phyloP scores from a whole-genome alignment of 805 yeast species.

The Candida pseudoglaebosa region DNA sequence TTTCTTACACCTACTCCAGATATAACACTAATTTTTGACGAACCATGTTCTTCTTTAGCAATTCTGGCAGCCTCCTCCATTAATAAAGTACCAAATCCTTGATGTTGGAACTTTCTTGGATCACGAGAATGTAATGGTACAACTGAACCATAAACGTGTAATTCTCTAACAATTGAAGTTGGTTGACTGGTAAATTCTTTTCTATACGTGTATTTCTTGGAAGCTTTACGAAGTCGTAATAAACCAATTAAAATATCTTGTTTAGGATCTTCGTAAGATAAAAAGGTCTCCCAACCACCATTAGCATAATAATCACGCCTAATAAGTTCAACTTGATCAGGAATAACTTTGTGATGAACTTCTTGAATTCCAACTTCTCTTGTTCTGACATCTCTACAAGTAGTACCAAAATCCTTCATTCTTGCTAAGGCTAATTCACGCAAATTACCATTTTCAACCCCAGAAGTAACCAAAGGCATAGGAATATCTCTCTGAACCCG shows the following conservation, averaged over 20 bases:
- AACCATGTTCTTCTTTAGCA: slow-evolving; percentile 92
- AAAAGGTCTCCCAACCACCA: slow-evolving; percentile 98
- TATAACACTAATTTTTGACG: slow-evolving; percentile 86
- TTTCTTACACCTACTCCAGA: slow-evolving; percentile 98
- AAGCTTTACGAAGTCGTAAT: slow-evolving; percentile 80
- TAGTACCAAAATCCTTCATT: slow-evolving; percentile 96
- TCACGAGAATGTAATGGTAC: slow-evolving; percentile 95
- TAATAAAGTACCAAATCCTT: slow-evolving; percentile 93
- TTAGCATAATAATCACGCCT: slow-evolving; percentile 96
- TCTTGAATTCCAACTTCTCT: slow-evolving; percentile 99
- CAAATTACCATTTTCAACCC: slow-evolving; percentile 96
- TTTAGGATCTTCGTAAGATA: slow-evolving; percentile 94
- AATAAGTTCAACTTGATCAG: slow-evolving; percentile 94
- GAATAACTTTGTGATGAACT: slow-evolving; percentile 93
- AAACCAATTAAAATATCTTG: slow-evolving; percentile 93
- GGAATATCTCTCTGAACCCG: slow-evolving; percentile 99
- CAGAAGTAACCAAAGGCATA: slow-evolving; percentile 96
- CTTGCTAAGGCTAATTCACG: slow-evolving; percentile 94
- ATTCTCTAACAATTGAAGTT: slow-evolving; percentile 92
- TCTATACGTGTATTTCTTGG: slow-evolving; percentile 84
- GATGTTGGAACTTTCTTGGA: slow-evolving; percentile 97
- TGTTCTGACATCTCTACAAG: slow-evolving; percentile 93
- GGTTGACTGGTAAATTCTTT: slow-evolving; percentile 81
- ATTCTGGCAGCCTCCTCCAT: slow-evolving; percentile 99
- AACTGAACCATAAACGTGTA: slow-evolving; percentile 96